Conservation (phyloP, 1,284 basidiomycete genomes). For the Sporisorium exsertum region DNA sequence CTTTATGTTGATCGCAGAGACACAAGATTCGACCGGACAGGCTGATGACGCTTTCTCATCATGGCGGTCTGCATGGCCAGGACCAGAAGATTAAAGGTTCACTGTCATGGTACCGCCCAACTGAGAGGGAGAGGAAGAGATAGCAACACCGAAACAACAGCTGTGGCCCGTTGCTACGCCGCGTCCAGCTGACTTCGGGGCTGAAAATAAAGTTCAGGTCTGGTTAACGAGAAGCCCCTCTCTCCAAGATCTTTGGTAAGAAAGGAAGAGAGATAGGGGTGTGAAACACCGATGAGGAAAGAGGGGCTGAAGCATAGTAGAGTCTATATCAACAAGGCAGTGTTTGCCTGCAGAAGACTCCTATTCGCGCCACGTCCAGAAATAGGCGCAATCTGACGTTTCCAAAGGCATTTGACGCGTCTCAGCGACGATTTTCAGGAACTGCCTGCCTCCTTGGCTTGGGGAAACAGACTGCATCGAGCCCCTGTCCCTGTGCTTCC, state of each 20-base stretch:
- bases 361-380: conserved; percentile 15
- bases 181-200: not conserved
- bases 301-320: conserved; percentile 5
- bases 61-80: not conserved
- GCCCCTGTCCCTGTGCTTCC: not conserved
- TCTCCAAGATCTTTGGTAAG: not conserved
- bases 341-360: conserved; percentile 19
- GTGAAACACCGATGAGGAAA: conserved; percentile 7
- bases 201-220: conserved; percentile 7
- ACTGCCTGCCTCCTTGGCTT: too few species aligned
- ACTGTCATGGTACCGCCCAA: too few species aligned
- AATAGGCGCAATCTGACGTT: conserved; percentile 27
- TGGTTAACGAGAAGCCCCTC: not conserved
- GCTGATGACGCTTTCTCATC: not conserved
- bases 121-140: too few species aligned
- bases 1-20: too few species aligned
- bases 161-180: not conserved
- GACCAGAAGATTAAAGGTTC: not conserved
- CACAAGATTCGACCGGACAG: not conserved
- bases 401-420: conserved; percentile 25
- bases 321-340: conserved; percentile 14
- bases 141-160: not conserved
- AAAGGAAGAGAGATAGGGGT: conserved; percentile 7
- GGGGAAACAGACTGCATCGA: not conserved
- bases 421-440: too few species aligned